phyloP scores from a whole-genome alignment of 192 early-diverging fungal genomes.

The Geranomyces variabilis region DNA sequence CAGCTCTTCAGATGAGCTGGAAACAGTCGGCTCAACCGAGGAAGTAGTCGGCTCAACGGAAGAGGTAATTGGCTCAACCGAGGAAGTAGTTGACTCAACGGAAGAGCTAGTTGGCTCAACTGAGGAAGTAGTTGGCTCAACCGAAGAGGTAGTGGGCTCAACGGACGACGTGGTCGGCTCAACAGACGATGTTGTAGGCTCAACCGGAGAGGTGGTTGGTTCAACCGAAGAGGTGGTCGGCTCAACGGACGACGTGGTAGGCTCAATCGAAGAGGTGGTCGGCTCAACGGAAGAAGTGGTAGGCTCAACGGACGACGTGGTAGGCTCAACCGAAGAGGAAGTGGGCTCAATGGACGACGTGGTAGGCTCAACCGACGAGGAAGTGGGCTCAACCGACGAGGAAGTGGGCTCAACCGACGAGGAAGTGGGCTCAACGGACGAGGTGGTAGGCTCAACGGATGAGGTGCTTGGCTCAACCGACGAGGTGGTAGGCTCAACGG shows the following conservation, averaged over 20 bases:
- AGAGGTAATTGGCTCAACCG: background rate
- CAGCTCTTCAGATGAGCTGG: background rate
- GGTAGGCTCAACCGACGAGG: slow-evolving; percentile 8
- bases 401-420: slow-evolving; percentile 4
- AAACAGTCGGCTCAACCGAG: too few relatives aligned
- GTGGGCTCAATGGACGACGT: background rate
- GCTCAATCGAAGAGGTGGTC: background rate
- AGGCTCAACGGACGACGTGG: background rate
- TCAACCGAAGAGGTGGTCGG: background rate
- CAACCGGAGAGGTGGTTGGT: background rate
- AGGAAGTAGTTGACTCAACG: background rate
- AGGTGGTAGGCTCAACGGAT: background rate
- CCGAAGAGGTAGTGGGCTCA: background rate
- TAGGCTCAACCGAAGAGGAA: slow-evolving; percentile 4
- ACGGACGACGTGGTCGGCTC: background rate
- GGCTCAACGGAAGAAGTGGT: background rate
- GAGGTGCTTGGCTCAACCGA: slow-evolving; percentile 3
- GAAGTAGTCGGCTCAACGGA: slow-evolving; percentile 3
- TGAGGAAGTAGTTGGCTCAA: slow-evolving; percentile 17
- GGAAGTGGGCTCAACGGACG: background rate
- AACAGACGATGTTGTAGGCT: background rate
- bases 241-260: background rate
- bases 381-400: slow-evolving; percentile 8
- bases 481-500: slow-evolving; percentile 8
- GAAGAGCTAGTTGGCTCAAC: slow-evolving; percentile 4